Conservation (phyloP, 495 filamentous ascomycete species). For the Penicillium flavigenum region DNA sequence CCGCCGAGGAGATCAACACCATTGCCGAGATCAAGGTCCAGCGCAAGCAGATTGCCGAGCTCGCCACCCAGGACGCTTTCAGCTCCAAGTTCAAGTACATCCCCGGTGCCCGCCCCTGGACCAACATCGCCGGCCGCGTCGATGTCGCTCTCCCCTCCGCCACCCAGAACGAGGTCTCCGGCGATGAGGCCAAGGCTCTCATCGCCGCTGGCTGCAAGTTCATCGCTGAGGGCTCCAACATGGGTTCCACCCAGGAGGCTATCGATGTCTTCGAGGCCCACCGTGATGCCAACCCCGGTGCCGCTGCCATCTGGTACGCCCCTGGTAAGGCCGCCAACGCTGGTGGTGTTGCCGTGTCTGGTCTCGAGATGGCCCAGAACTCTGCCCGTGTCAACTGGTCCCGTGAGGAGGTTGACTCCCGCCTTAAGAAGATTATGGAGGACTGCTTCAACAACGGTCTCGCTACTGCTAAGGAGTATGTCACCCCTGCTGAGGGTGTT, state of each 20-base stretch:
- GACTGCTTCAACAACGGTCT: constrained; percentile 89
- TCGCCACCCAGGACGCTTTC: constrained; percentile 51
- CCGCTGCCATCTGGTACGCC: constrained; percentile 85
- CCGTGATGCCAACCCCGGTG: constrained; percentile 66
- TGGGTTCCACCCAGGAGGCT: constrained; percentile 96
- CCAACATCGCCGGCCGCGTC: constrained; percentile 72
- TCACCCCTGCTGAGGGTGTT: constrained; percentile 71
- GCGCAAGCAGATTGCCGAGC: constrained; percentile 73
- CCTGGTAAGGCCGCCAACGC: constrained; percentile 94
- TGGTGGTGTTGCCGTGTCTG: constrained; percentile 95
- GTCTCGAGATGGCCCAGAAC: constrained; percentile 99
- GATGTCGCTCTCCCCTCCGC: constrained; percentile 91
- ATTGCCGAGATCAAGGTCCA: constrained; percentile 85
- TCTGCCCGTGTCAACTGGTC: constrained; percentile 82
- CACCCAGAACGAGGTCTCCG: constrained; percentile 95
- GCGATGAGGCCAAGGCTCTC: constrained; percentile 82
- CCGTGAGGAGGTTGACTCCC: constrained; percentile 83
- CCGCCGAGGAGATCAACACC: constrained; percentile 67
- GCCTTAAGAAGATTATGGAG: constrained; percentile 93
- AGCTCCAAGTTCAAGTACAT: constrained; percentile 81
- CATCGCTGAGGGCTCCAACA: constrained; percentile 97
- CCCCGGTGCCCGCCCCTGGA: constrained; percentile 86
- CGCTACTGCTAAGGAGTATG: constrained; percentile 84
- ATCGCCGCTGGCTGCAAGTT: constrained; percentile 75
- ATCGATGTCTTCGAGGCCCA: constrained; percentile 90